Conservation (phyloP, 139 green algal genomes). For the Chlorokybus atmophyticus region DNA sequence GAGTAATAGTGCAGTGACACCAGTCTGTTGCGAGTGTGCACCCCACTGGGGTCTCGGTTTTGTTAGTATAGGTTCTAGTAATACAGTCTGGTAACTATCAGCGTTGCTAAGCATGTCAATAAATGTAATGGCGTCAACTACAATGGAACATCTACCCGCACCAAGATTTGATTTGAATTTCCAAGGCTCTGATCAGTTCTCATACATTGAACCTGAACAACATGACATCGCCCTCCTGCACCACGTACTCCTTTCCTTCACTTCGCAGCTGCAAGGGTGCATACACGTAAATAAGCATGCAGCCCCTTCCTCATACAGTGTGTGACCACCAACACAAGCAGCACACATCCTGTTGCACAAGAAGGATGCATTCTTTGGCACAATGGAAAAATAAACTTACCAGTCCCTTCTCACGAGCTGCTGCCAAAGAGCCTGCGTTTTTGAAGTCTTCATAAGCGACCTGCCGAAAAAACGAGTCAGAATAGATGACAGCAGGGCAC, state of each 20-base stretch:
- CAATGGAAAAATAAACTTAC: slow-evolving; percentile 6
- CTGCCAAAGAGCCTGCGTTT: slow-evolving; percentile 10
- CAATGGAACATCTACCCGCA: too few species aligned
- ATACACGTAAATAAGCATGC: slow-evolving; percentile 7
- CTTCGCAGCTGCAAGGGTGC: slow-evolving; percentile 44
- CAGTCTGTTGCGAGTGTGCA: too few species aligned
- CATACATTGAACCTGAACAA: slow-evolving; percentile 58
- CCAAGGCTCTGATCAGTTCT: slow-evolving; percentile 4
- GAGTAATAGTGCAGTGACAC: too few species aligned
- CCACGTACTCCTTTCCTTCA: slow-evolving; percentile 96
- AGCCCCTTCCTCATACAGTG: background rate
- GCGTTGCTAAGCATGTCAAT: background rate
- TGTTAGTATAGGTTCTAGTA: too few species aligned
- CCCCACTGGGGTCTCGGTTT: too few species aligned
- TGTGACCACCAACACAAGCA: background rate
- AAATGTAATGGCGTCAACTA: too few species aligned
- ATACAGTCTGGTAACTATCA: too few species aligned
- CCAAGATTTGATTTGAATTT: too few species aligned
- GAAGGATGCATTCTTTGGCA: background rate
- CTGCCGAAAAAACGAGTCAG: slow-evolving; percentile 7
- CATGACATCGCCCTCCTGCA: slow-evolving; percentile 87
- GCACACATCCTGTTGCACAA: background rate
- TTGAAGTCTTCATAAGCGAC: slow-evolving; percentile 25
- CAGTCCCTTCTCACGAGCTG: slow-evolving; percentile 27
- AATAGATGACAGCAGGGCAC: background rate